Conservation (phyloP, 2,329 filamentous ascomycete species). For the Aotearoamyces nothofagi region DNA sequence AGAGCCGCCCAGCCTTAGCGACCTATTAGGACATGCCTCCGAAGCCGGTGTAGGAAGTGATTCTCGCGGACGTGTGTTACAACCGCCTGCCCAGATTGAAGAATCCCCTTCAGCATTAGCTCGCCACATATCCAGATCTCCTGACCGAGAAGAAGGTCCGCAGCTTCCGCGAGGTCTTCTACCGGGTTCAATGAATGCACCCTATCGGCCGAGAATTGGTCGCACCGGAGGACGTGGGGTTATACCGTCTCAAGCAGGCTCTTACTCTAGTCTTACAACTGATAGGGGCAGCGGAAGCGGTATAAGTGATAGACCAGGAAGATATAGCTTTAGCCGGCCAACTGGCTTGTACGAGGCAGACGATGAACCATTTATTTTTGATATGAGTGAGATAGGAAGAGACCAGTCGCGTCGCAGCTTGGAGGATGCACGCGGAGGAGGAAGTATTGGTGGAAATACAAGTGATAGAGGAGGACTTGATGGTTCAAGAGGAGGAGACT, state of each 20-base stretch:
- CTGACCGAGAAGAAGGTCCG: conserved; percentile 13
- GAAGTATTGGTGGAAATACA: conserved; percentile 6
- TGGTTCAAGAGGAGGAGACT: conserved; percentile 13
- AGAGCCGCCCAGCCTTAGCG: conserved; percentile 48
- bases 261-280: conserved; percentile 19
- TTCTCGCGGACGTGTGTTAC: conserved; percentile 18
- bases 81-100: conserved; percentile 17
- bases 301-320: conserved; percentile 21
- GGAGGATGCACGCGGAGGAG: conserved; percentile 29
- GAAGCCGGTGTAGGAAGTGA: conserved; percentile 24
- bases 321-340: conserved; percentile 29
- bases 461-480: conserved; percentile 12
- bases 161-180: conserved; percentile 12
- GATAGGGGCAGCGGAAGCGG: conserved; percentile 18
- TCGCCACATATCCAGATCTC: conserved; percentile 14
- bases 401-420: conserved; percentile 38
- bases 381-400: conserved; percentile 55
- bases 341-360: conserved; percentile 34
- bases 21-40: conserved; percentile 26
- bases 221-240: conserved; percentile 16
- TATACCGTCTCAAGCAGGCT: conserved; percentile 18
- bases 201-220: conserved; percentile 17
- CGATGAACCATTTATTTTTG: conserved; percentile 57
- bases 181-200: conserved; percentile 14
- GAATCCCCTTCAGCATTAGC: conserved; percentile 13